Conservation (phyloP, 208 protist genomes). For the Balamuthia mandrillaris region DNA sequence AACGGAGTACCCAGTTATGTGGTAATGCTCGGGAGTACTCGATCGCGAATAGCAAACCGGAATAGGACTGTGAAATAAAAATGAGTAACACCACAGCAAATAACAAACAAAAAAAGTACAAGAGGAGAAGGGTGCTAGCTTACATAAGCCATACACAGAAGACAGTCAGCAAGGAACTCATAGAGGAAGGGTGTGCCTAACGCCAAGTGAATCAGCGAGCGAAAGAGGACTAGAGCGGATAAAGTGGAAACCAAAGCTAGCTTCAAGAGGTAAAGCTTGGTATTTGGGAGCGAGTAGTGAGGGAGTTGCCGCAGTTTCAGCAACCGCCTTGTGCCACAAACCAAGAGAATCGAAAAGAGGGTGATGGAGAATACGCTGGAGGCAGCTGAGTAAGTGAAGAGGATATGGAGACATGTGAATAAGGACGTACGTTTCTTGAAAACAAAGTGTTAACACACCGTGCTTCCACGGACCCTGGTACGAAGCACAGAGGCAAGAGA, state of each 20-base stretch:
- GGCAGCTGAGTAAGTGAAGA: background rate
- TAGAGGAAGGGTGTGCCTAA: background rate
- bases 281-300: background rate
- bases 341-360: background rate
- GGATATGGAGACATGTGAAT: background rate
- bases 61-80: background rate
- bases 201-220: background rate
- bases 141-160: background rate
- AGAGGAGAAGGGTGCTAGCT: background rate
- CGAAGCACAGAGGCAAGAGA: no score
- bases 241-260: background rate
- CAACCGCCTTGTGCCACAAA: background rate
- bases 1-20: conserved; percentile 3
- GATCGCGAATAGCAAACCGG: background rate
- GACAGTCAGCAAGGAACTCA: background rate
- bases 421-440: conserved; percentile 12
- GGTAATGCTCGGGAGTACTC: conserved; percentile 19
- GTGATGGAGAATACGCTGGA: background rate
- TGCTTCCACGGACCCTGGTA: conserved; percentile 22
- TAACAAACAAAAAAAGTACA: background rate
- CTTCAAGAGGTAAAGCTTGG: background rate
- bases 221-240: background rate
- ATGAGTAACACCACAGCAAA: background rate
- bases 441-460: background rate
- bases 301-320: background rate